phyloP scores from a whole-genome alignment of 2,329 filamentous ascomycete genomes.

The Trichoderma harzianum region DNA sequence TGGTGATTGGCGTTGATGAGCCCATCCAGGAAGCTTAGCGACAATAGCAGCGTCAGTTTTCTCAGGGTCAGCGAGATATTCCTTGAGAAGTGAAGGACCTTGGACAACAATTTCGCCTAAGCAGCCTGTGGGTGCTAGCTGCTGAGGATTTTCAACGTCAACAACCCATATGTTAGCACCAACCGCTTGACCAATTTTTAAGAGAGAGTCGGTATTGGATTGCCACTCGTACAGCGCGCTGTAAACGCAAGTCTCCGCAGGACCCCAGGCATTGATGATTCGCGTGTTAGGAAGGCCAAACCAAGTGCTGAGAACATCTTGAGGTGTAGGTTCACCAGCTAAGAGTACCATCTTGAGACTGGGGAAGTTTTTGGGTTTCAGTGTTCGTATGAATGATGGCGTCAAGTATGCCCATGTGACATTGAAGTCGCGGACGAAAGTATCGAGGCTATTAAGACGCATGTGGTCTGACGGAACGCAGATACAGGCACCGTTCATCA shows the following conservation, averaged over 20 bases:
- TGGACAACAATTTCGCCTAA: conserved; percentile 19
- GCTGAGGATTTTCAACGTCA: conserved; percentile 6
- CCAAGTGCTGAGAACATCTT: conserved; percentile 18
- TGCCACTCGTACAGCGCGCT: conserved; percentile 9
- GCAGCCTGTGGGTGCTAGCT: conserved; percentile 15
- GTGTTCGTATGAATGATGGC: not conserved
- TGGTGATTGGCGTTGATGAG: not conserved
- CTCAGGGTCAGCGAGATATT: conserved; percentile 15
- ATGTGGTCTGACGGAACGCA: conserved; percentile 15
- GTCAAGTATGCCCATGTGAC: conserved; percentile 18
- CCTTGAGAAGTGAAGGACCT: conserved; percentile 1
- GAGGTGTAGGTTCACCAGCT: conserved; percentile 17
- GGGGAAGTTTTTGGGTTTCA: conserved; percentile 4
- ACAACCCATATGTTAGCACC: conserved; percentile 7
- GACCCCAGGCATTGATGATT: conserved; percentile 23
- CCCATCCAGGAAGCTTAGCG: not conserved
- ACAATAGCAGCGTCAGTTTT: conserved; percentile 1
- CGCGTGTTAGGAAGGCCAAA: not conserved
- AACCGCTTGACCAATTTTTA: conserved; percentile 8
- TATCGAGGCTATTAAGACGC: conserved; percentile 16
- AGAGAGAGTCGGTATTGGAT: not conserved
- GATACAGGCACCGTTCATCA: conserved; percentile 10
- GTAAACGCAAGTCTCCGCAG: conserved; percentile 19
- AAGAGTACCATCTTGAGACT: conserved; percentile 6
- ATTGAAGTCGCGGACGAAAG: conserved; percentile 5